Base-by-base conservation (phyloP, 1,284 basidiomycete genomes). In the Agroathelia rolfsii region DNA sequence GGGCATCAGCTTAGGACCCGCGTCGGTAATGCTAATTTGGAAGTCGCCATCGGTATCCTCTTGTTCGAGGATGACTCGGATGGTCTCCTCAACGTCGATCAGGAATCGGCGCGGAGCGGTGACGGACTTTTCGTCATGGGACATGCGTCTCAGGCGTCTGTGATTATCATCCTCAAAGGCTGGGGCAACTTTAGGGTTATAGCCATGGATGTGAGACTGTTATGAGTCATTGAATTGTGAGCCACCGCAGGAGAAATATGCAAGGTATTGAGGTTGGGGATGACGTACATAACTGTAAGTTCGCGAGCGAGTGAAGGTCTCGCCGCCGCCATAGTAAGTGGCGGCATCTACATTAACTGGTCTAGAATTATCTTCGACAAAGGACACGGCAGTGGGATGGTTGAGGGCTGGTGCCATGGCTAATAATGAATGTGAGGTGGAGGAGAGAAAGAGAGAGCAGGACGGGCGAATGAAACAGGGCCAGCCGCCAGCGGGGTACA, bases 31-130 rank as follows among this genome's bases (percentile, higher is more conserved):
- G 44, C 87, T 92, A 50, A 98, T 97, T 61, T 96, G 83, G 54
- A 93, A 92, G 59, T 98, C 90, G 29, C 85, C 85, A 46, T 98
- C 92, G 4, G 94, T 97, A 55, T 98, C 94, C 53, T 98, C 94
- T 54, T 98, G 95, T 55, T 95, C 90, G 20, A 98, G 77, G 5
- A 98, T 79, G 39, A 96, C 77, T 28, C 92, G 79, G 55, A 98
- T 92, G 19, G 94, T 98, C 60, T 96, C 92, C 50, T 98, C 94
- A n/a, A 98, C 94, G 49, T 97, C 94, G 41, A 98, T 90, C 23
- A 97, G 72, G 63, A 96, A 98, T 19, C 89, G 80, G 26, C 90
- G 69, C 13, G 81, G 79, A 0, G 62, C 71, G 2, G 74, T 67
- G n/a, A 73, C 66, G 39, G 68, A 69, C 56, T 83, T 81, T 58